Base-by-base conservation (phyloP, 83 land plant species). In the Thuja plicata region DNA sequence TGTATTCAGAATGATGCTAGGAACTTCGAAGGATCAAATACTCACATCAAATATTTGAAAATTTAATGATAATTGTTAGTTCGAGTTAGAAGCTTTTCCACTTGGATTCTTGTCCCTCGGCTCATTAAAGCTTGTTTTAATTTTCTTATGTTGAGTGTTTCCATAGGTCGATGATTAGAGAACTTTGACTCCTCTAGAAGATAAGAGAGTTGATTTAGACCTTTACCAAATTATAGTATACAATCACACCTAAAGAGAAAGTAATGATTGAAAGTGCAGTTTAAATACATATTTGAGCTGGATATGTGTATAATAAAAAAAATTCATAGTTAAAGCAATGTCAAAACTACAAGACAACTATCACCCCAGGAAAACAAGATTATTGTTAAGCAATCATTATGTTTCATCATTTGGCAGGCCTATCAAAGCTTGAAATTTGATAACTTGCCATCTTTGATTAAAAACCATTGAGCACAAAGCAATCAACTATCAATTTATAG, bases 111-210 rank as follows among this genome's bases (percentile, higher is more conserved):
- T 35, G 66, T 62, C 32, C 54, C 87, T 85, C 38, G 17, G 40
- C 24, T 85, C 37, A 48, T 85, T 35, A 85, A 35, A 50, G 87
- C 5, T 54, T 54, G 35, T 48, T 54, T 85, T 32, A 54, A 52
- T 48, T 85, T 85, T 17, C 62, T 52, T 54, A 17, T 46, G 40
- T 48, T 87, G 77, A 52, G 85, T 30, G 87, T 78, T 70, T 86
- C 92, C 45, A 94, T 95, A 32, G 96, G 96, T 17, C 95, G 87
- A 88, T 94, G 96, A 60, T 94, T 95, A 19, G 96, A 94, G 88
- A 94, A 91, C 78, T 88, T 89, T 41, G 89, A 88, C 62, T 94
- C 96, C 66, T 90, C 91, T 10, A 94, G 91, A 35, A 88, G 88
- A 90, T 94, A 93, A n/a, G 89, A 89, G 40, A 89, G 86, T 40